Evolutionary conservation across 2,329 filamentous ascomycete species (phyloP).

Genomic region (Cercospora citrullina): DNA sequence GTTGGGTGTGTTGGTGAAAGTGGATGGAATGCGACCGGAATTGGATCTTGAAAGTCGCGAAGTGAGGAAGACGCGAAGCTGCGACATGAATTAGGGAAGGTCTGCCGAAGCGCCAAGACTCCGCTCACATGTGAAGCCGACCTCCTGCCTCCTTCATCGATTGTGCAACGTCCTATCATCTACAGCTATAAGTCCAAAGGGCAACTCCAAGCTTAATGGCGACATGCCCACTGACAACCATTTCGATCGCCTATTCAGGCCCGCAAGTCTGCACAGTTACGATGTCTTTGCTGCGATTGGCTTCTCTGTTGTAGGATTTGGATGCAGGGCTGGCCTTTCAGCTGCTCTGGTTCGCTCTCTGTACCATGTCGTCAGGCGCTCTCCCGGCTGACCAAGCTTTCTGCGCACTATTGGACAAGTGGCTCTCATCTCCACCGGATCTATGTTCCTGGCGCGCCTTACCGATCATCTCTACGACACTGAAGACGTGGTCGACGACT

Average conservation of each 20-base stretch:
- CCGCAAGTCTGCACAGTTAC: neutral
- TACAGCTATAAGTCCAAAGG: no score
- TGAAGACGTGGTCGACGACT: no score
- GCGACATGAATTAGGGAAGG: neutral
- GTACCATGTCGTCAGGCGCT: neutral
- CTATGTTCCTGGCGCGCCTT: no score
- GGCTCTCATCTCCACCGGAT: no score
- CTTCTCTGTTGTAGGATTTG: neutral
- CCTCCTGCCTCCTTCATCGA: neutral
- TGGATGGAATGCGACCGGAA: neutral
- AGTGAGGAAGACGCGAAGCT: constrained; percentile 8
- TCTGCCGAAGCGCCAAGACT: neutral
- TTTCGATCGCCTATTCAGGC: no score
- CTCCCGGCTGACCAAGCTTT: no score
- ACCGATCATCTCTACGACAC: no score
- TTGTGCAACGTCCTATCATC: neutral
- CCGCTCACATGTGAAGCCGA: neutral
- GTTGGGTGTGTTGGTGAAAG: neutral
- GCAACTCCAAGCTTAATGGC: no score
- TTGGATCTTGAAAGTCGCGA: neutral
- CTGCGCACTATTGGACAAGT: no score
- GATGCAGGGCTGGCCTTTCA: neutral
- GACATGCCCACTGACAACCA: no score
- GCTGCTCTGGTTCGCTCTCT: neutral
- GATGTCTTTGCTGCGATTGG: neutral